phyloP scores from a whole-genome alignment of 2,329 filamentous ascomycete genomes.

The Apiospora malaysiana region DNA sequence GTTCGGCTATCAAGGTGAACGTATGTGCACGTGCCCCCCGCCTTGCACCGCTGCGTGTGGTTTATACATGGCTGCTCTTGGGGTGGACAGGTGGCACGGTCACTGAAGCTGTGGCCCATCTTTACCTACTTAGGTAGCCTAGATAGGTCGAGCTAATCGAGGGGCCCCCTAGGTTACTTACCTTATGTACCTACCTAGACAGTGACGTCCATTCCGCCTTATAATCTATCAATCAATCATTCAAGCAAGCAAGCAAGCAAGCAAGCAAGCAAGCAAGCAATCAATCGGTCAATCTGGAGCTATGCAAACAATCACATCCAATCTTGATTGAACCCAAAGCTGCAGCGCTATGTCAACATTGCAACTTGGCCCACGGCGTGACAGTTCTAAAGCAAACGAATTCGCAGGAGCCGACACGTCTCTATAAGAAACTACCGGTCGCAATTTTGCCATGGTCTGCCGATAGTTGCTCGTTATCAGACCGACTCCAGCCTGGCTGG shows the following conservation, averaged over 20 bases:
- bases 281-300: neutral
- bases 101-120: constrained; percentile 8
- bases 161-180: no score
- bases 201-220: constrained; percentile 4
- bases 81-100: constrained; percentile 11
- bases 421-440: neutral
- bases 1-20: no score
- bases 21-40: constrained; percentile 16
- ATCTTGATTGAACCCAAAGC: neutral
- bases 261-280: neutral
- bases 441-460: constrained; percentile 12
- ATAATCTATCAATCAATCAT: neutral
- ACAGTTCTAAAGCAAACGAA: neutral
- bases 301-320: neutral
- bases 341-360: constrained; percentile 11
- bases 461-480: constrained; percentile 10
- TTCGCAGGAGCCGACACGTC: neutral
- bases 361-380: neutral
- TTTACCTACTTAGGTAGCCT: neutral
- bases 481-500: constrained; percentile 20
- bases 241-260: neutral
- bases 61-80: no score
- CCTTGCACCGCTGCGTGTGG: neutral
- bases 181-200: neutral
- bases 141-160: no score